Evolutionary conservation across 2,329 filamentous ascomycete species (phyloP), one percentile per base, ranked within the genome.

Genomic region (Gnomoniopsis sp.): DNA sequence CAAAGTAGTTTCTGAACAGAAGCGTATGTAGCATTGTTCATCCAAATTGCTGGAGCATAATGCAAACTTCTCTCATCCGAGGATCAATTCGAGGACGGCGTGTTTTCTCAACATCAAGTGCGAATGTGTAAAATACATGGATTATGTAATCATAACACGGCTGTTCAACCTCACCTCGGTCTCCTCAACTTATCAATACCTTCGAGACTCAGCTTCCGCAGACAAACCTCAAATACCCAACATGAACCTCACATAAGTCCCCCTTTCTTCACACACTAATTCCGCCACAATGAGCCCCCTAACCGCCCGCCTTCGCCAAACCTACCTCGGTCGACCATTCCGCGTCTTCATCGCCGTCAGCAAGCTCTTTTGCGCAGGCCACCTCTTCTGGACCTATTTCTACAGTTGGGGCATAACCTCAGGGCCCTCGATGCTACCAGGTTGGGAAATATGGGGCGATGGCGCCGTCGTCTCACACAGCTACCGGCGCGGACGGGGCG

Each of bases 401-500:
- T 84, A 85, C 74, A 79, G 79, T 63, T 67, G 88, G 64, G 81
- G 81, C 21, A 73, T 78, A 3, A 86, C 86, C 17, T 78, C 79
- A 26, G 93, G 93, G 2, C 86, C 91, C 3, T 93, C 89, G 19
- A 98, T 98, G 95, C 82, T 95, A 53, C 93, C 93, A 8, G 96
- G 91, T 0, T 86, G 97, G 61, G 78, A 81, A 23, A 78, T 86
- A 1, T 72, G 78, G 10, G 87, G 87, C 57, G 88, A 93, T 68
- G 86, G 79, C 72, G 79, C 93, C 49, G 71, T 93, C 14, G 83
- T 90, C 55, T 86, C 86, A 60, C 86, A 86, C 65, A 75, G 79
- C n/a, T 82, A 88, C 72, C 84, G 88, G 7, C 79, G 84, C 33
- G 93, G 93, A 3, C 83, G 88, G 36, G 72, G 74, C 65, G 69